Evolutionary conservation across 306 rosid genomes (phyloP).

Genomic region (Fragaria iinumae): DNA sequence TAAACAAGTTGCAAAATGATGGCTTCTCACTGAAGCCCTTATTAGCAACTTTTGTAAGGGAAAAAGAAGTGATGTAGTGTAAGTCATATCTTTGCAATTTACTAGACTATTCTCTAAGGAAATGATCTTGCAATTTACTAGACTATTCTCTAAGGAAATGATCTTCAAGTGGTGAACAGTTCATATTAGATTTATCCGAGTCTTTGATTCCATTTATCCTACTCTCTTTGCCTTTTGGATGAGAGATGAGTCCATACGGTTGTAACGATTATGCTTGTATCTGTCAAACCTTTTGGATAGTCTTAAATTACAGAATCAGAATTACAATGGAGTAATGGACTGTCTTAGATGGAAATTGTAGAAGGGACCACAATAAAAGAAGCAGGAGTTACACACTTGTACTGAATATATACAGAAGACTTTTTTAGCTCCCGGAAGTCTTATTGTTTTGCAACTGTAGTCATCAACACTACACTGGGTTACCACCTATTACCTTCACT

Average conservation of each 20-base stretch:
- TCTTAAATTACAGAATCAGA: background rate
- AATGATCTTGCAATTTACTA: background rate
- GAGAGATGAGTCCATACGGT: background rate
- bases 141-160: background rate
- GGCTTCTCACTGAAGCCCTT: background rate
- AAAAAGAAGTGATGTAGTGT: background rate
- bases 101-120: background rate
- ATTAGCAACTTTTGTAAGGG: background rate
- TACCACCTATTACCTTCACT: background rate
- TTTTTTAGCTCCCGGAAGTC: background rate
- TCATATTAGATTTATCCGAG: background rate
- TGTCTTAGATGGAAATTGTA: background rate
- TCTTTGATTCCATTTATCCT: background rate
- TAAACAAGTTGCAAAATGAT: conserved; percentile 7
- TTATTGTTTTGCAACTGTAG: background rate
- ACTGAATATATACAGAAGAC: background rate
- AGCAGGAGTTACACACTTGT: background rate
- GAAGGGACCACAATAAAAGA: background rate
- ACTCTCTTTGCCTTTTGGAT: background rate
- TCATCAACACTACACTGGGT: background rate
- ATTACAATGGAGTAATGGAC: background rate
- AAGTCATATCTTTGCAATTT: background rate
- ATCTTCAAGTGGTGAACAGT: background rate
- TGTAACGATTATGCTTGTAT: background rate
- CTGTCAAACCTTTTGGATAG: background rate